Evolutionary conservation across 169 alveolate species (phyloP).

Genomic region (Babesia microti): DNA sequence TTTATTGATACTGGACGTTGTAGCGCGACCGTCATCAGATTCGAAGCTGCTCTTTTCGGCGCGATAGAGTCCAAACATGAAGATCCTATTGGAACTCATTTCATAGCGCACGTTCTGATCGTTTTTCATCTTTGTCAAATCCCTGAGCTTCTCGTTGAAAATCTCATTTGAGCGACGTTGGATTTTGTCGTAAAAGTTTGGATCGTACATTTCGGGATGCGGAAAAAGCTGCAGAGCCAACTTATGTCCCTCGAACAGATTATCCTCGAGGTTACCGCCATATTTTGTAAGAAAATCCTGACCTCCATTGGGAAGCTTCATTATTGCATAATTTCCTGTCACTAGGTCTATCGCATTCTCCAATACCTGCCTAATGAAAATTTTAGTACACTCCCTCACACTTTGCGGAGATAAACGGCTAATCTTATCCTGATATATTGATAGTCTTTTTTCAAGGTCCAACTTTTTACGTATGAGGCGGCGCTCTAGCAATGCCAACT

Average conservation of each 20-base stretch:
- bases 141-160: conserved; percentile 45
- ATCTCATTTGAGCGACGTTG: conserved; percentile 33
- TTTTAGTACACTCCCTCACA: conserved; percentile 61
- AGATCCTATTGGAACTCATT: conserved; percentile 44
- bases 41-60: conserved; percentile 6
- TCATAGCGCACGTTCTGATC: conserved; percentile 39
- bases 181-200: conserved; percentile 54
- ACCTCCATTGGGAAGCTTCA: conserved; percentile 66
- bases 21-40: conserved; percentile 1
- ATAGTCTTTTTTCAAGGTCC: conserved; percentile 54
- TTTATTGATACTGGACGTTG: too few species aligned
- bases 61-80: conserved; percentile 42
- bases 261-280: conserved; percentile 73
- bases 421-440: conserved; percentile 52
- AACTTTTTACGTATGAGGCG: conserved; percentile 55
- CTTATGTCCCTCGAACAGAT: conserved; percentile 71
- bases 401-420: conserved; percentile 49
- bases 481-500: conserved; percentile 60
- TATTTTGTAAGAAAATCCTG: conserved; percentile 60
- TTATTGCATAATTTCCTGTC: conserved; percentile 73
- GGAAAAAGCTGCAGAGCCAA: conserved; percentile 66
- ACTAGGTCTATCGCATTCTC: conserved; percentile 68
- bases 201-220: conserved; percentile 62
- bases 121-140: conserved; percentile 44
- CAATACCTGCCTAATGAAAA: conserved; percentile 65